Evolutionary conservation across 768 basidiomycete genomes (phyloP).

Genomic region (Filobasidium floriforme): DNA sequence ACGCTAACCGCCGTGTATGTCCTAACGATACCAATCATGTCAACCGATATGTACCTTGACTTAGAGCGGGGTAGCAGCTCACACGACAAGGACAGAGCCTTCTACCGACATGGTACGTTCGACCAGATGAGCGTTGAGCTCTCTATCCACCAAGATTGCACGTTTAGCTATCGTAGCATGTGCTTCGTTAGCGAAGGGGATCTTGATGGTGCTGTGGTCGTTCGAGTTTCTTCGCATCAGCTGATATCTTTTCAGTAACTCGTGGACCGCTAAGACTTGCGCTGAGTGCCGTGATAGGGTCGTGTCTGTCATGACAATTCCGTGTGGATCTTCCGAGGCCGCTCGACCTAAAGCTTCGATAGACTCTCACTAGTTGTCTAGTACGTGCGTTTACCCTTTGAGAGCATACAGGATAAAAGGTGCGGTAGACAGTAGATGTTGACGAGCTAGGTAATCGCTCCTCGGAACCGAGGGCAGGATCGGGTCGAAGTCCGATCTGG

Average conservation of each 20-base stretch:
- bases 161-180: constrained; percentile 76
- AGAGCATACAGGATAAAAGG: too few relatives aligned
- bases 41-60: neutral
- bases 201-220: constrained; percentile 55
- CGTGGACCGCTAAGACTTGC: neutral
- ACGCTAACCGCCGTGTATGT: constrained; percentile 60
- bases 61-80: constrained; percentile 43
- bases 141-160: constrained; percentile 76
- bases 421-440: too few relatives aligned
- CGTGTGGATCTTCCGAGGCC: too few relatives aligned
- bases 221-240: neutral
- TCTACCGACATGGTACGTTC: constrained; percentile 63
- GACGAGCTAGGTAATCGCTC: too few relatives aligned
- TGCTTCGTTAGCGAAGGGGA: constrained; percentile 65
- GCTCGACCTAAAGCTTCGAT: neutral
- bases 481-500: too few relatives aligned
- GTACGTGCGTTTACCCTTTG: neutral
- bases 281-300: neutral
- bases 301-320: too few relatives aligned
- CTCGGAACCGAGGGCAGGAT: too few relatives aligned
- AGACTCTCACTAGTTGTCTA: neutral
- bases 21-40: constrained; percentile 55
- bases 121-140: constrained; percentile 73
- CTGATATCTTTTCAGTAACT: too few relatives aligned
- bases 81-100: constrained; percentile 67